Evolutionary conservation across 2,329 filamentous ascomycete species (phyloP).

Genomic region (Diaporthe vexans): DNA sequence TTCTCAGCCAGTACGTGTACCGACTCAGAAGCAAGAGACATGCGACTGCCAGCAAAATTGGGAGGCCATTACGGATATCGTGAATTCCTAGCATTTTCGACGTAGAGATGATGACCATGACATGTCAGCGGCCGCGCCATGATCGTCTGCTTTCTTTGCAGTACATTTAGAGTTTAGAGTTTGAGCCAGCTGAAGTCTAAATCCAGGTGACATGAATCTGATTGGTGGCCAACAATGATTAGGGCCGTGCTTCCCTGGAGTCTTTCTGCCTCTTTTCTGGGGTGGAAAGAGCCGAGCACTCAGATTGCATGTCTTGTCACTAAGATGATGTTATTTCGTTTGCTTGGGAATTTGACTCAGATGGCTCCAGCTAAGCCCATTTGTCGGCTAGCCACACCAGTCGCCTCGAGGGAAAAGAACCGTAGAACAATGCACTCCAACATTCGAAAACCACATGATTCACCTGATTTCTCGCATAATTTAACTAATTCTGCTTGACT

Average conservation of each 20-base stretch:
- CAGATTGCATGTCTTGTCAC: background rate
- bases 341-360: background rate
- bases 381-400: background rate
- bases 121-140: background rate
- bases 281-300: background rate
- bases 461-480: too few species aligned
- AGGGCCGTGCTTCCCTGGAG: background rate
- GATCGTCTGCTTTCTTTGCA: background rate
- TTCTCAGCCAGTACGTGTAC: background rate
- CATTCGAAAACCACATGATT: background rate
- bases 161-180: slow-evolving; percentile 12
- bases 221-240: slow-evolving; percentile 21
- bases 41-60: slow-evolving; percentile 7
- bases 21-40: slow-evolving; percentile 14
- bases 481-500: background rate
- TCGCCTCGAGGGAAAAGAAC: too few species aligned
- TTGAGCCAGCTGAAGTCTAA: slow-evolving; percentile 1
- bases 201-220: background rate
- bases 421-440: background rate
- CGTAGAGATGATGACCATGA: background rate
- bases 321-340: background rate
- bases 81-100: slow-evolving; percentile 3
- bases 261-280: background rate
- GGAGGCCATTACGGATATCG: background rate
- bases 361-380: background rate